These are phyloP conservation scores for Camellia sinensis DNA, from an alignment of 148 eudicot genomes.

Conservation along the genomic window DNA sequence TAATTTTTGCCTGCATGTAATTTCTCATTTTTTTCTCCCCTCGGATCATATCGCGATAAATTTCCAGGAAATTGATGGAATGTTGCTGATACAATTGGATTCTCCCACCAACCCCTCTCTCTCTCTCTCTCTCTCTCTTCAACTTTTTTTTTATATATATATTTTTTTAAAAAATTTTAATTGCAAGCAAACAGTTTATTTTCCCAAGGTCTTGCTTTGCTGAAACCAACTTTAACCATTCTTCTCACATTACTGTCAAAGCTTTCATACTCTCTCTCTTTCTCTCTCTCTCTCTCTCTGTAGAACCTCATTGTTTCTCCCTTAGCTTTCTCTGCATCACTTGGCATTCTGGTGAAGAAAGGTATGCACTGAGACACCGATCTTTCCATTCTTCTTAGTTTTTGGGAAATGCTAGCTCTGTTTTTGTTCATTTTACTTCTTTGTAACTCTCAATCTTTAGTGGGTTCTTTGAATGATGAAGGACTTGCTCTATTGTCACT, in stretches of 20 bases:
- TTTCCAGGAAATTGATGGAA: background rate
- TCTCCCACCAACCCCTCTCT: constrained; percentile 13
- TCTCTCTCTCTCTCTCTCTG: constrained; percentile 25
- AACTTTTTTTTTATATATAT: background rate
- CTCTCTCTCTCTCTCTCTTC: background rate
- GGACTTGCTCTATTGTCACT: constrained; percentile 71
- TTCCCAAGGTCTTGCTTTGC: constrained; percentile 34
- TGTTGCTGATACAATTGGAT: background rate
- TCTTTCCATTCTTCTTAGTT: background rate
- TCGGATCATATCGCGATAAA: background rate
- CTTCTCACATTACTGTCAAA: constrained; percentile 28
- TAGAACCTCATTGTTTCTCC: constrained; percentile 12
- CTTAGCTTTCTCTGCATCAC: constrained; percentile 19
- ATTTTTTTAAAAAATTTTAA: too few relatives aligned
- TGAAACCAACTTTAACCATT: constrained; percentile 32
- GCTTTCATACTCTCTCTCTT: constrained; percentile 15
- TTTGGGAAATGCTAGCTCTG: constrained; percentile 42
- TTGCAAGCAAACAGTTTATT: constrained; percentile 7
- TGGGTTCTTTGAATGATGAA: constrained; percentile 68
- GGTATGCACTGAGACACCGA: constrained; percentile 20
- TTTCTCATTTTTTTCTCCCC: background rate
- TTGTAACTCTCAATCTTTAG: constrained; percentile 27
- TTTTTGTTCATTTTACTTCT: constrained; percentile 40
- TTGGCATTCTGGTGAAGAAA: constrained; percentile 24
- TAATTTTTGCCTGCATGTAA: too few relatives aligned